These are phyloP conservation scores for Diplogelasinospora grovesii DNA, from an alignment of 495 filamentous ascomycete genomes.

Conservation along the genomic window DNA sequence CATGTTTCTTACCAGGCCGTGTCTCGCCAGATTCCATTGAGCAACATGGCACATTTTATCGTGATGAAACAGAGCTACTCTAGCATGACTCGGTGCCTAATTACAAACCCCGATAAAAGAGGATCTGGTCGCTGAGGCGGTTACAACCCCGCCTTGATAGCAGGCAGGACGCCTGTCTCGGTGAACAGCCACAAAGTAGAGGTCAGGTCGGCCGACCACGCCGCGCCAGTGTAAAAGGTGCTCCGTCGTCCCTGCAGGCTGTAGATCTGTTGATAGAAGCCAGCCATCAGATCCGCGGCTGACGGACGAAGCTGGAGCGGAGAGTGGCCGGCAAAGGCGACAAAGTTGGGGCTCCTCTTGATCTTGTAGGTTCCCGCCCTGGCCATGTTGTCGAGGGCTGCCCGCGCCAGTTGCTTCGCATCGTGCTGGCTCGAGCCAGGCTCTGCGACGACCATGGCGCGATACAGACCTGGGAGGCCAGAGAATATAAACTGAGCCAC, in stretches of 20 bases:
- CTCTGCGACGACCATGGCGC: constrained; percentile 31
- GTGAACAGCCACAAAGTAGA: constrained; percentile 35
- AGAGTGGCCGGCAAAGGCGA: constrained; percentile 27
- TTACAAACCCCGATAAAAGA: no score
- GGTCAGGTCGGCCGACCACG: constrained; percentile 32
- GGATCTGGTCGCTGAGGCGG: no score
- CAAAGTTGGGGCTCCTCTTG: constrained; percentile 14
- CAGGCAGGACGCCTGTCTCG: no score
- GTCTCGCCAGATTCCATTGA: no score
- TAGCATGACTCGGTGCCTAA: no score
- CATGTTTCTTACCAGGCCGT: no score
- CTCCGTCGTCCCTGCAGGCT: constrained; percentile 32
- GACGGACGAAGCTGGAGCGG: constrained; percentile 25
- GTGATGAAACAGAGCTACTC: no score
- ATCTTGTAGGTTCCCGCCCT: constrained; percentile 20
- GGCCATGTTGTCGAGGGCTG: constrained; percentile 24
- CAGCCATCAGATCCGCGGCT: constrained; percentile 23
- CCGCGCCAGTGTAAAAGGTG: constrained; percentile 39
- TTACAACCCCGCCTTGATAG: no score
- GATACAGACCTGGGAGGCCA: no score
- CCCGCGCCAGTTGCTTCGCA: constrained; percentile 23
- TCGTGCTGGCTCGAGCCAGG: constrained; percentile 17
- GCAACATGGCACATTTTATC: no score
- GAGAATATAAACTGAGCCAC: no score
- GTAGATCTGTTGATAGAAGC: constrained; percentile 32